Evolutionary conservation across 768 basidiomycete species (phyloP), one percentile per base, ranked within the genome.

Genomic region (Suillus americanus): DNA sequence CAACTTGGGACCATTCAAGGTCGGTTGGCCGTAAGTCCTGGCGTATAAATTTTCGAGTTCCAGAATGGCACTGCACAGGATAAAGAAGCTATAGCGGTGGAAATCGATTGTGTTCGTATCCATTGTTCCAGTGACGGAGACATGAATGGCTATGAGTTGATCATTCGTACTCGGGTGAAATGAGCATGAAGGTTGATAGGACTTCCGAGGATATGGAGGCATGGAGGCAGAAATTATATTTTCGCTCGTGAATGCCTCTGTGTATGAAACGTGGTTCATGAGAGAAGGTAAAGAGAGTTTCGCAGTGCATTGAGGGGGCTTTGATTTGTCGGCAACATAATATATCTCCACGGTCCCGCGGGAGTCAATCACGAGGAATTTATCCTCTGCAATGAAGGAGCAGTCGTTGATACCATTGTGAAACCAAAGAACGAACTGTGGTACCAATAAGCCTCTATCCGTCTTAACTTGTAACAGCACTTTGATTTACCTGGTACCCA

Each of bases 191-290:
- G 51, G 51, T 30, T 53, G 51, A 16, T 53, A 53, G 28, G 51
- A 30, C 28, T 53, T 30, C 10, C 28, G 51, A 53, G 51, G 20
- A 63, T 59, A 64, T 50, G 48, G 65, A 61, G 65, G n/a, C 14
- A 61, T 38, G 20, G 45, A 79, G 14, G 80, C 81, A 7, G 83
- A 81, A 20, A 80, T 73, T 4, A 84, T 82, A 64, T 85, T 85
- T 66, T 79, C 82, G 71, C 82, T 83, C 77, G 84, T 79, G 60
- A 83, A 82, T 51, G 85, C 83, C 62, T 85, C 84, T 82, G 83
- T 85, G 67, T 84, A 86, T 69, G 78, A 75, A 66, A 80, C 82
- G 5, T 80, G 80, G 8, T 75, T 71, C 35, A 79, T 77, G 12
- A 85, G 77, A 4, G 75, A 73, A 2, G 85, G 84, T 30, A 85